Conservation (phyloP, 1,284 basidiomycete species). For the Naganishia cerealis region DNA sequence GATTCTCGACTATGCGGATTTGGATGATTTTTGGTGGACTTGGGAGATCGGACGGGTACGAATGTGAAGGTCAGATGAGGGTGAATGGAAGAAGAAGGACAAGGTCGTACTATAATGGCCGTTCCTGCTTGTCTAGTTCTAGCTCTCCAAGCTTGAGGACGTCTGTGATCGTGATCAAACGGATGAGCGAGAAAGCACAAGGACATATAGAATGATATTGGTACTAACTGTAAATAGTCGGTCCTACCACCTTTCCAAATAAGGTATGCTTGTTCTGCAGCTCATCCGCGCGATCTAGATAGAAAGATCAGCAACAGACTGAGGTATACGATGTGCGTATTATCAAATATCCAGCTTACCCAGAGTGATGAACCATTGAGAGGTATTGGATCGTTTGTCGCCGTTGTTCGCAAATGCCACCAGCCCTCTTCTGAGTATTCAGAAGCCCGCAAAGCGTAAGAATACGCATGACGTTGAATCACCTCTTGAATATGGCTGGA, state of each 20-base stretch:
- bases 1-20: slow-evolving; percentile 82
- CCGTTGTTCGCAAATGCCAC: slow-evolving; percentile 93
- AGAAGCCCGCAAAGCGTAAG: slow-evolving; percentile 6
- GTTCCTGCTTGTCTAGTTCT: slow-evolving; percentile 77
- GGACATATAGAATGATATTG: slow-evolving; percentile 4
- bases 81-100: slow-evolving; percentile 21
- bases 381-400: slow-evolving; percentile 77
- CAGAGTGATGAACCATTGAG: slow-evolving; percentile 87
- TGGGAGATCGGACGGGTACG: neutral
- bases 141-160: slow-evolving; percentile 85
- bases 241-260: slow-evolving; percentile 67
- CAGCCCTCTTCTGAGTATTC: slow-evolving; percentile 78
- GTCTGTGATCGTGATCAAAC: slow-evolving; percentile 58
- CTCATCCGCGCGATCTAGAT: slow-evolving; percentile 77
- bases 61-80: slow-evolving; percentile 29
- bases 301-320: neutral
- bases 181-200: neutral
- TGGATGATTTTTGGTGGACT: slow-evolving; percentile 86
- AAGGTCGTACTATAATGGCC: slow-evolving; percentile 74
- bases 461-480: neutral
- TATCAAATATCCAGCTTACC: slow-evolving; percentile 56
- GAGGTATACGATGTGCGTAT: slow-evolving; percentile 29
- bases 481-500: neutral
- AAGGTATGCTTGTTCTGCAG: slow-evolving; percentile 84
- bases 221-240: slow-evolving; percentile 77